Evolutionary conservation across 305 asterid species (phyloP).

Genomic region (Solanum aculeatissimum): DNA sequence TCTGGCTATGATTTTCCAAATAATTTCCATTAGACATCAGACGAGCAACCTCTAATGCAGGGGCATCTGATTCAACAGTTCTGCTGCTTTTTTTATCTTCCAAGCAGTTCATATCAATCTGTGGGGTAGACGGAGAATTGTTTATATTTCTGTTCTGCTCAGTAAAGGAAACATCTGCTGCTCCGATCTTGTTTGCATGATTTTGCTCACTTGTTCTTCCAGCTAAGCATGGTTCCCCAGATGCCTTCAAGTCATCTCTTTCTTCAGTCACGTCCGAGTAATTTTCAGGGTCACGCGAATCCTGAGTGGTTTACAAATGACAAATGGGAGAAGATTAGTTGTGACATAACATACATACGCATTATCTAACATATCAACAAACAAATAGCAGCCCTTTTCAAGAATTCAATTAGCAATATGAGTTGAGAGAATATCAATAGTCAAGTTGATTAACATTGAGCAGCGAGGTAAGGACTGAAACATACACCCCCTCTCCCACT

Average conservation of each 20-base stretch:
- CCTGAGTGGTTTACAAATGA: conserved; percentile 31
- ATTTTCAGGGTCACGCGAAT: conserved; percentile 63
- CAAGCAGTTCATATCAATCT: not conserved
- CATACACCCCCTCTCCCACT: too few species aligned
- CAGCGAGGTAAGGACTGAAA: too few species aligned
- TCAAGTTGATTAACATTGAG: not conserved
- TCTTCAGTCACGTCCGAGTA: conserved; percentile 83
- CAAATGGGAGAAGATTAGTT: not conserved
- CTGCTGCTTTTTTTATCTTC: conserved; percentile 1
- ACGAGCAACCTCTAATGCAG: conserved; percentile 26
- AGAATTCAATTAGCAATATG: not conserved
- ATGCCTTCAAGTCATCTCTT: conserved; percentile 37
- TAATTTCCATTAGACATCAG: conserved; percentile 21
- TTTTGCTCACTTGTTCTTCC: conserved; percentile 4
- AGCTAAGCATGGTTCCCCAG: conserved; percentile 5
- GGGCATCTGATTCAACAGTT: conserved; percentile 13
- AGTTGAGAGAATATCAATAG: too few species aligned
- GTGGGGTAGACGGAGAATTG: conserved; percentile 7
- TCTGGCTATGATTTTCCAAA: conserved; percentile 12
- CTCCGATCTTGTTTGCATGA: conserved; percentile 4
- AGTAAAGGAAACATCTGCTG: not conserved
- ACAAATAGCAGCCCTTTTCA: not conserved
- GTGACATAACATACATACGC: not conserved
- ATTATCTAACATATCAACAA: not conserved
- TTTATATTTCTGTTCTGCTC: conserved; percentile 7